These are phyloP conservation scores for Yamadazyma triangularis DNA, from an alignment of 1,139 yeast genomes.

Conservation along the genomic window DNA sequence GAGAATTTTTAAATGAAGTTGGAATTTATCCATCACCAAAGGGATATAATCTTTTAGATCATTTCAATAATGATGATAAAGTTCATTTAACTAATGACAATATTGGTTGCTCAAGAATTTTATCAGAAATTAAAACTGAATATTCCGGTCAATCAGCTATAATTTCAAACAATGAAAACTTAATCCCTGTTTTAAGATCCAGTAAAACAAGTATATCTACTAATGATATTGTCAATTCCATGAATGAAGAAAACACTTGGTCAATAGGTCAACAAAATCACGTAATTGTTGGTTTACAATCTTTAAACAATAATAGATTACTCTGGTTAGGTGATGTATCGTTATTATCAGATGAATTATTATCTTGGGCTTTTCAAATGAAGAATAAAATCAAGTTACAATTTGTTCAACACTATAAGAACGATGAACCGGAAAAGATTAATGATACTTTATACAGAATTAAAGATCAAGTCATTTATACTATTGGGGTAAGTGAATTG, in stretches of 20 bases:
- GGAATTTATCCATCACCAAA: constrained; percentile 86
- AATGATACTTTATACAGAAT: constrained; percentile 60
- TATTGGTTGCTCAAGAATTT: constrained; percentile 19
- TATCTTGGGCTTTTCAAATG: constrained; percentile 77
- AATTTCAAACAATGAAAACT: constrained; percentile 47
- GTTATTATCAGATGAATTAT: constrained; percentile 46
- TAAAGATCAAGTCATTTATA: constrained; percentile 61
- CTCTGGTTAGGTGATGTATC: constrained; percentile 73
- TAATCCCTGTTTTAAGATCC: constrained; percentile 70
- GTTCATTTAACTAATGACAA: constrained; percentile 21
- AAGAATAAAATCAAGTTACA: constrained; percentile 58
- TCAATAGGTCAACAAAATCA: constrained; percentile 78
- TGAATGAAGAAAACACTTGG: constrained; percentile 57
- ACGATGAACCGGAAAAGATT: constrained; percentile 33
- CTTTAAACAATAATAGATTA: constrained; percentile 71
- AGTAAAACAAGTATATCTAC: constrained; percentile 64
- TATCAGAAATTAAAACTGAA: constrained; percentile 14
- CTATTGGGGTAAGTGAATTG: constrained; percentile 67
- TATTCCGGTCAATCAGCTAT: constrained; percentile 42
- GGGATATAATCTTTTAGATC: constrained; percentile 62
- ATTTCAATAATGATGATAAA: constrained; percentile 42
- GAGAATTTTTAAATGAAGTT: constrained; percentile 67
- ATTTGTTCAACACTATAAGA: constrained; percentile 48
- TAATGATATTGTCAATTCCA: constrained; percentile 29
- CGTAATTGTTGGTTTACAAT: constrained; percentile 79